Evolutionary conservation across 768 basidiomycete species (phyloP).

Genomic region (Rhizopogon rudus): DNA sequence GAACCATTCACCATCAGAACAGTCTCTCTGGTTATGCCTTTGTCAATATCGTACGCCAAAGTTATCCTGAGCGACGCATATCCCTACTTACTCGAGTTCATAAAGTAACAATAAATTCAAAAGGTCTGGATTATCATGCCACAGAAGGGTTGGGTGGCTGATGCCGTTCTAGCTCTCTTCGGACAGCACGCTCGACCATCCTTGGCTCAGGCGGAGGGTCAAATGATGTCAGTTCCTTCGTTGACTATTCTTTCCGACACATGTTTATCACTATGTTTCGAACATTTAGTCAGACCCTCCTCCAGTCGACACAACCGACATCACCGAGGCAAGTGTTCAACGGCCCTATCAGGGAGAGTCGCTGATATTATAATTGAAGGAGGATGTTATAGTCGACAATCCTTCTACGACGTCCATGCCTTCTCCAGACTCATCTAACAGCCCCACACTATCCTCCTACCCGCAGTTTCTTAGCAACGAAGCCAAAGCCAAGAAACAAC

Average conservation of each 20-base stretch:
- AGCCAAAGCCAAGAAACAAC: background rate
- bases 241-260: background rate
- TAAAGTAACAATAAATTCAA: background rate
- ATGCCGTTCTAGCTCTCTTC: background rate
- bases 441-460: background rate
- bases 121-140: background rate
- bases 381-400: background rate
- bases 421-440: background rate
- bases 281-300: background rate
- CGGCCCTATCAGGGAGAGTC: background rate
- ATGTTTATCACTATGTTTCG: background rate
- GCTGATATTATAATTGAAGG: background rate
- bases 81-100: background rate
- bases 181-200: background rate
- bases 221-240: background rate
- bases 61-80: background rate
- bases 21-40: background rate
- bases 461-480: background rate
- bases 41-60: background rate
- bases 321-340: background rate
- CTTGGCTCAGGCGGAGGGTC: background rate
- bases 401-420: background rate
- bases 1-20: background rate
- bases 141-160: background rate
- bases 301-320: background rate